A percentile compares a stretch with the other conserved stretches of the same genome.
Conservation (phyloP, 495 filamentous ascomycete genomes). For the Tuber calosporum region DNA sequence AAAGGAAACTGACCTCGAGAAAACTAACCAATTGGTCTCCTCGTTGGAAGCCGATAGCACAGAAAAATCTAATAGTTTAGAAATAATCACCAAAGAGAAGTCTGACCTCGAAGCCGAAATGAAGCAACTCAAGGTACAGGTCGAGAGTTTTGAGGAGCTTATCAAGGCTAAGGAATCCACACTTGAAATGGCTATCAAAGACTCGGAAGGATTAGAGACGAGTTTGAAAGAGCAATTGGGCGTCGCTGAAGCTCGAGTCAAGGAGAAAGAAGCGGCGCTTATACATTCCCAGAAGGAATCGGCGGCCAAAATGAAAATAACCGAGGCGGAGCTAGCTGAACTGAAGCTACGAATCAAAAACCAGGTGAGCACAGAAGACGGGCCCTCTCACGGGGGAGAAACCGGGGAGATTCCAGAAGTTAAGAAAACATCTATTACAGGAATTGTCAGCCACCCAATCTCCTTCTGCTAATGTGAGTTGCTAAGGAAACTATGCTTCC, state of each 20-base stretch:
- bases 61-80: background rate
- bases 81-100: conserved; percentile 15
- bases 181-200: conserved; percentile 20
- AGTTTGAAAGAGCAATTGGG: conserved; percentile 30
- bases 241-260: conserved; percentile 25
- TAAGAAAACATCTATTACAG: conserved; percentile 37
- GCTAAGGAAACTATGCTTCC: conserved; percentile 23
- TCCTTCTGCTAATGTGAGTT: conserved; percentile 35
- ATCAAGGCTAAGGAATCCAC: conserved; percentile 24
- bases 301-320: conserved; percentile 23
- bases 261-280: conserved; percentile 33
- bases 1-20: conserved; percentile 7
- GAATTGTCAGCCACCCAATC: conserved; percentile 38
- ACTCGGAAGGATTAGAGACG: conserved; percentile 20
- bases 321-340: conserved; percentile 54
- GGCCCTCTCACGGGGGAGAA: conserved; percentile 22
- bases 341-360: conserved; percentile 55
- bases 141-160: conserved; percentile 24
- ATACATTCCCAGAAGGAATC: conserved; percentile 26
- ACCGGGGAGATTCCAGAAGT: conserved; percentile 26
- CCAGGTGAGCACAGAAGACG: conserved; percentile 55
- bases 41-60: conserved; percentile 3
- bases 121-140: conserved; percentile 16
- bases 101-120: conserved; percentile 22
- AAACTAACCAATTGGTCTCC: conserved; percentile 1